A percentile compares a stretch with the other conserved stretches of the same genome.
Evolutionary conservation across 805 yeast genomes (phyloP).

Genomic region (Pichia nakasei): DNA sequence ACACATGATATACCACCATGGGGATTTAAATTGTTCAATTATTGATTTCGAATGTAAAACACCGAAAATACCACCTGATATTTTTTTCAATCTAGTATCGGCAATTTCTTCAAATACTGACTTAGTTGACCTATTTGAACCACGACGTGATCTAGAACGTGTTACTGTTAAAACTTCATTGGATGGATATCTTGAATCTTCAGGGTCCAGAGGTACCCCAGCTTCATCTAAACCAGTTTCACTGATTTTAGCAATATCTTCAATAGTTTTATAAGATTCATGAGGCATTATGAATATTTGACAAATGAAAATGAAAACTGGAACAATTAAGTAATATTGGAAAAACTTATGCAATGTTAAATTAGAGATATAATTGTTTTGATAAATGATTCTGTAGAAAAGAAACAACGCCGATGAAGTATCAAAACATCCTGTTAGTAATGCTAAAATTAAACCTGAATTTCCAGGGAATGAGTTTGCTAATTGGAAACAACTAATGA

Average conservation of each 20-base stretch:
- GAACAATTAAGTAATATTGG: conserved; percentile 59
- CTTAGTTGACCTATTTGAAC: conserved; percentile 32
- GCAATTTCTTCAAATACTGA: conserved; percentile 62
- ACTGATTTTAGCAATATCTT: conserved; percentile 55
- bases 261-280: conserved; percentile 64
- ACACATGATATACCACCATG: conserved; percentile 77
- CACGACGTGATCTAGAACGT: conserved; percentile 25
- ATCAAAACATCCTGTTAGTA: conserved; percentile 90
- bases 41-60: conserved; percentile 53
- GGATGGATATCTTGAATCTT: conserved; percentile 27
- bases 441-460: conserved; percentile 74
- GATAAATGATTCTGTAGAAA: conserved; percentile 59
- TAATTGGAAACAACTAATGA: conserved; percentile 82
- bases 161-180: conserved; percentile 12
- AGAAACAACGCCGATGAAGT: conserved; percentile 84
- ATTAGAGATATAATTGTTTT: conserved; percentile 27
- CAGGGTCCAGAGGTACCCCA: conserved; percentile 47
- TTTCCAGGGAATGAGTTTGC: conserved; percentile 78
- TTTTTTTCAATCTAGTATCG: conserved; percentile 42
- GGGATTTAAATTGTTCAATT: conserved; percentile 36
- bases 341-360: conserved; percentile 54
- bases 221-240: conserved; percentile 69
- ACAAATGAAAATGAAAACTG: conserved; percentile 64
- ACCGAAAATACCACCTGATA: conserved; percentile 69
- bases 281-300: conserved; percentile 76